Evolutionary conservation across 768 basidiomycete genomes (phyloP).

Genomic region (Lyophyllum shimeji): DNA sequence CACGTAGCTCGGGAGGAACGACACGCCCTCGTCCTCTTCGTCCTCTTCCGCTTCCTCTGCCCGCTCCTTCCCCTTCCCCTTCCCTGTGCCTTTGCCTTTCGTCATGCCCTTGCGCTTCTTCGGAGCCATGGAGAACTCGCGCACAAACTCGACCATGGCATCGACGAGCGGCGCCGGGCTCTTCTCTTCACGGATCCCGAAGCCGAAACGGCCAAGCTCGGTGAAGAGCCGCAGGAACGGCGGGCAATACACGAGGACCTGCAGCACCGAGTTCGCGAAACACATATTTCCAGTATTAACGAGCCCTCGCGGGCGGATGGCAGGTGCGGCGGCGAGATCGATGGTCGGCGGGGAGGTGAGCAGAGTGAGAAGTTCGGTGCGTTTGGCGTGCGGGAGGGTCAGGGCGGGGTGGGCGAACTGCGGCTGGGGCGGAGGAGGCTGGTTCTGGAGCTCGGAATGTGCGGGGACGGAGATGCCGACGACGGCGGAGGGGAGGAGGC

Average conservation of each 20-base stretch:
- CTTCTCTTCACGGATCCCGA: constrained; percentile 27
- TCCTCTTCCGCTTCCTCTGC: constrained; percentile 23
- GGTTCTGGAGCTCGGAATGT: constrained; percentile 18
- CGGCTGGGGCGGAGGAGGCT: constrained; percentile 21
- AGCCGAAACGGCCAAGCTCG: constrained; percentile 57
- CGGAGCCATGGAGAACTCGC: constrained; percentile 54
- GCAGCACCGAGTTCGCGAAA: constrained; percentile 93
- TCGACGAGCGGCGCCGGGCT: constrained; percentile 57
- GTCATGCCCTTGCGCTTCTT: constrained; percentile 27
- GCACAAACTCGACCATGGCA: constrained; percentile 72
- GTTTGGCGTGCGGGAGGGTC: constrained; percentile 36
- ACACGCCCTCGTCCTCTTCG: constrained; percentile 47
- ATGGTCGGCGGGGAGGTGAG: constrained; percentile 36
- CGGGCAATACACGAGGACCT: constrained; percentile 86
- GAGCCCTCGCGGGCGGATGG: constrained; percentile 72
- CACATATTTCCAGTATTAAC: constrained; percentile 98
- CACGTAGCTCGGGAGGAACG: constrained; percentile 82
- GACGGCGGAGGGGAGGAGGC: constrained; percentile 67
- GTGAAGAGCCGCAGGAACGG: constrained; percentile 81
- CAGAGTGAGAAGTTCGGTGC: constrained; percentile 53
- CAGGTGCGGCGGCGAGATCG: background rate
- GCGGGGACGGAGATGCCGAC: constrained; percentile 76
- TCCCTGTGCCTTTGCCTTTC: constrained; percentile 32
- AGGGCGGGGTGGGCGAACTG: constrained; percentile 23
- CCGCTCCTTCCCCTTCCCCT: constrained; percentile 33